Conservation (phyloP, 2,329 filamentous ascomycete species). For the Fusarium xylarioides region DNA sequence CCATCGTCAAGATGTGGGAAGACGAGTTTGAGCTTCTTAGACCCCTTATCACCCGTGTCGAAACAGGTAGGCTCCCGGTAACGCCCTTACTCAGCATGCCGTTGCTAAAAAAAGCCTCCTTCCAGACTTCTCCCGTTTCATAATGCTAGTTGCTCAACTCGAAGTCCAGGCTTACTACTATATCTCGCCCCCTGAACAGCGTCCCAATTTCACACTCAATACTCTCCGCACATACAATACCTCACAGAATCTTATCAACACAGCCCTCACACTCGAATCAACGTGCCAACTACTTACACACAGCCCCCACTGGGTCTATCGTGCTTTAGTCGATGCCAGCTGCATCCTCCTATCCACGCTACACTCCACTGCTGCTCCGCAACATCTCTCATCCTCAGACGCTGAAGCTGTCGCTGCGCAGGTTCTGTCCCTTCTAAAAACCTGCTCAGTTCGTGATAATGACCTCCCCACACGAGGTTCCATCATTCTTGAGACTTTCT, state of each 20-base stretch:
- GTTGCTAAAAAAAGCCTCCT: neutral
- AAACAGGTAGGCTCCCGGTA: conserved; percentile 51
- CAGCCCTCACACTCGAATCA: conserved; percentile 54
- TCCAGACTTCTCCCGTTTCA: conserved; percentile 59
- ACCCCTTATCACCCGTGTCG: conserved; percentile 55
- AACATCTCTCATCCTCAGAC: conserved; percentile 45
- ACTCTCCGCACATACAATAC: conserved; percentile 59
- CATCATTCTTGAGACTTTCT: conserved; percentile 60
- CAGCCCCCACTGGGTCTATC: conserved; percentile 60
- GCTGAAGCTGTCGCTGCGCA: conserved; percentile 45
- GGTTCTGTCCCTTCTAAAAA: conserved; percentile 49
- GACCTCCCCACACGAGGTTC: conserved; percentile 58
- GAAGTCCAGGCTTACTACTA: conserved; percentile 65
- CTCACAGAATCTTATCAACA: conserved; percentile 55
- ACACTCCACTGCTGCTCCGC: conserved; percentile 53
- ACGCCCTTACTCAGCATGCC: too few species aligned
- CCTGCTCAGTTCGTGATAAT: conserved; percentile 57
- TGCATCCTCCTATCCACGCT: conserved; percentile 58
- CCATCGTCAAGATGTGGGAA: conserved; percentile 59
- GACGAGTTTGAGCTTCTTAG: conserved; percentile 61
- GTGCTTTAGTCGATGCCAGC: conserved; percentile 56
- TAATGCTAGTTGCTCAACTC: conserved; percentile 58
- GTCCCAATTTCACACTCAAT: conserved; percentile 53
- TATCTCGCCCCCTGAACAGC: conserved; percentile 52
- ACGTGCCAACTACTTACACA: conserved; percentile 54